phyloP scores from a whole-genome alignment of 78 protist species.

The Creolimax fragrantissima region DNA sequence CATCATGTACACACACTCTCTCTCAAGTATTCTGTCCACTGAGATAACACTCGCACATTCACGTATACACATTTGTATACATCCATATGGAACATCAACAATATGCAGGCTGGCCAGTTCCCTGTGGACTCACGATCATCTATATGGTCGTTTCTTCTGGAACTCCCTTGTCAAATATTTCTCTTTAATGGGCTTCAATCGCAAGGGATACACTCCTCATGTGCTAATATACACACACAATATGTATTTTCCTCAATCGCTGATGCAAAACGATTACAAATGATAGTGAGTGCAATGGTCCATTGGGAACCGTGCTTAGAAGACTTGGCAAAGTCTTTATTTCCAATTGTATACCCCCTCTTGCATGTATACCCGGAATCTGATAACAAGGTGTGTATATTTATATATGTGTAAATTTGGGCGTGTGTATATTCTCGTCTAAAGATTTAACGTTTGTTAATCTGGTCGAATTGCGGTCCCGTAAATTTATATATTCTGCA shows the following conservation, averaged over 20 bases:
- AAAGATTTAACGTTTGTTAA: not conserved
- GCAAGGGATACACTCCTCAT: not conserved
- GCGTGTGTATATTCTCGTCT: not conserved
- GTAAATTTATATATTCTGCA: too few species aligned
- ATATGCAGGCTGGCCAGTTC: not conserved
- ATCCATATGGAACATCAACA: not conserved
- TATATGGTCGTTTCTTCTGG: not conserved
- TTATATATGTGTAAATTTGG: not conserved
- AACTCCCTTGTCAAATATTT: too few species aligned
- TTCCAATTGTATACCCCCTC: not conserved
- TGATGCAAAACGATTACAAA: not conserved
- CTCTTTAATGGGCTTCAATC: too few species aligned
- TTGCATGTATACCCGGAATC: not conserved
- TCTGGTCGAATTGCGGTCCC: too few species aligned
- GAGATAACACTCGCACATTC: not conserved
- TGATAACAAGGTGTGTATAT: not conserved
- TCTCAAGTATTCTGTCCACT: not conserved
- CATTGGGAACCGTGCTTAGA: not conserved
- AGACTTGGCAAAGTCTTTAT: not conserved
- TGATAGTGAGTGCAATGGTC: not conserved
- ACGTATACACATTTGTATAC: not conserved
- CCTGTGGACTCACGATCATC: not conserved
- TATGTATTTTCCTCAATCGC: not conserved
- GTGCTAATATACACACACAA: not conserved
- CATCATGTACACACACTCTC: too few species aligned